Base-by-base conservation (phyloP, 1,139 yeast genomes). In the Nakaseomyces bracarensis region DNA sequence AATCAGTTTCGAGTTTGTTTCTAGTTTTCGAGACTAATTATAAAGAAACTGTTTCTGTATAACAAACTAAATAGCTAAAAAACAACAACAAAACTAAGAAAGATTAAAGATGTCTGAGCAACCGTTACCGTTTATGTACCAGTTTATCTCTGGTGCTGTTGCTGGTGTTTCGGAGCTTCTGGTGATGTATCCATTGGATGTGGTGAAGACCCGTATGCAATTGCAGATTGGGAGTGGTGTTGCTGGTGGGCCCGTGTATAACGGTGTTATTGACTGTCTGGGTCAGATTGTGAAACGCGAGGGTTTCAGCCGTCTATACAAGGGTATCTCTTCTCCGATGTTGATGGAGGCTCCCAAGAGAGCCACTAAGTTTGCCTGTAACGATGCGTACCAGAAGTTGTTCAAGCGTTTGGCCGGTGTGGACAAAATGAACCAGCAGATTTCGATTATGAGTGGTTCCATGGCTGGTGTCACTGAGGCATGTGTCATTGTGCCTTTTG, bases 321-420 rank as follows among this genome's bases (percentile, higher is more conserved):
- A 89, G 63, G 98, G 98, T 51, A 91, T 91, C 55, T 69, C 82
- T 23, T 96, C 98, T 14, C 99, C 99, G 37, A 85, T 91, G 55
- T 72, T 91, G 58, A 91, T 91, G 98, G 99, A 91, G 64, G 98
- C 98, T n/a, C 98, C 98, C 49, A 91, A 91, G 73, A 72, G 89
- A 70, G 98, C 98, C 36, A 89, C 96, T 51, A 91, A 91, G 67
- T 91, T 91, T 61, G 97, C 97, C 43, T 96, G 97, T 49, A 91
- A 93, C 62, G 98, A 93, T 63, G 91, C 87, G 65, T 91, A 96
- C 84, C 94, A 96, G 43, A 81, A 83, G 64, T 66, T 89, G 55
- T 91, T 89, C 74, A 75, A 78, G 53, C 70, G 70, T 35, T 60
- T 69, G 36, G 89, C 91, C 64, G 95, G 87, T 38, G 74, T 82